Evolutionary conservation across 495 filamentous ascomycete species (phyloP), one percentile per base, ranked within the genome.

Genomic region (Trichocladium uniseriatum): DNA sequence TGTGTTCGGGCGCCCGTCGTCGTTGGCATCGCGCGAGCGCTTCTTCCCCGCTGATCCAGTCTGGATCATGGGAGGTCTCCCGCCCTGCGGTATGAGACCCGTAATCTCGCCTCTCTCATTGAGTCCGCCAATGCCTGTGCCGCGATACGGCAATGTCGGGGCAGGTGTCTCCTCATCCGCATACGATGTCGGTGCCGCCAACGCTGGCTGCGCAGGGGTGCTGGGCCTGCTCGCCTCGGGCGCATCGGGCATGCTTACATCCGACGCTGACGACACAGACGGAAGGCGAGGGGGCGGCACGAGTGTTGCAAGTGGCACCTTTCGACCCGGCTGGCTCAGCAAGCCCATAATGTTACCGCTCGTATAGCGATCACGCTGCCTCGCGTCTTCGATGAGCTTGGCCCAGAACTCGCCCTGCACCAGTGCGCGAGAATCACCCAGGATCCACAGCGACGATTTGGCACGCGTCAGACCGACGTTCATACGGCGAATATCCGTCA

Each of bases 401-500:
- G 75, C 79, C 92, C 92, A 98, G 67, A 84, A 95, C 57, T 92
- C 80, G 27, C 92, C 94, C 55, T 94, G 84, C 6, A 82, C 69
- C 21, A 98, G 72, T 22, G 88, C 84, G 32, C 82, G 74, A 1
- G 94, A 91, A 60, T 96, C 92, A 49, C 92, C 92, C 14, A 98
- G 75, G 51, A 98, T 89, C 82, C 89, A 98, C 21, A 98, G 75
- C 2, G 89, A 95, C 13, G 86, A 94, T 60, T 94, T 95, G 10
- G 92, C 94, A 73, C 92, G 81, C 7, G 92, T 98, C 37, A 98
- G 72, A 70, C 92, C 92, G 60, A 98, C 92, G 69, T 98, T 98
- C 92, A 98, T 98, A 79, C 92, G 92, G 43, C 92, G 82, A 60
- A 98, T 94, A 69, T 98, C 92, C 38, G 84, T 82, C 75, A 98